Base-by-base conservation (phyloP, 2,329 filamentous ascomycete genomes). In the Clonostachys rosea region DNA sequence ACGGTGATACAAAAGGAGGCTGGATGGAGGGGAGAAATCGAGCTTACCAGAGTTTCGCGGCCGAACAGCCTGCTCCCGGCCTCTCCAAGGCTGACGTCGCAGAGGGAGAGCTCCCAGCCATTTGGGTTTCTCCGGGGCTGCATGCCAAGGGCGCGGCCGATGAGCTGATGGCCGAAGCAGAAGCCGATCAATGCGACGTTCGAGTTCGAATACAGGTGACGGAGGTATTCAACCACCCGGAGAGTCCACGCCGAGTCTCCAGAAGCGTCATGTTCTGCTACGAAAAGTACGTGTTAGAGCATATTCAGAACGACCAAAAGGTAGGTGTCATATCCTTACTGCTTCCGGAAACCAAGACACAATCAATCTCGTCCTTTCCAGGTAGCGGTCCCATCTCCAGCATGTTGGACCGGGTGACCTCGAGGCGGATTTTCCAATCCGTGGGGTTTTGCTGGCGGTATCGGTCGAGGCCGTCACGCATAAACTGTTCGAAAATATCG, bases 121-220 rank as follows among this genome's bases (percentile, higher is more conserved):
- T 59, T 62, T 3, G 67, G 60, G 34, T 61, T 69, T 50, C 64
- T 63, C 10, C 62, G 65, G 3, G 72, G 59, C 33, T 59, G 57
- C 6, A 66, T 63, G 40, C 62, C 66, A 30, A 71, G 56, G 3
- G 71, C 71, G 4, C 71, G 60, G 3, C 66, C 73, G 34, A 76
- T 53, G 33, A 76, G 73, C 55, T 76, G 71, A 43, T 76, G 72
- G 2, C 73, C 72, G 50, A 75, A 76, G 51, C 73, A 76, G 36
- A 75, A 62, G 2, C 73, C 73, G 11, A 75, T 60, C 1, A 74
- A 58, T 7, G 62, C 71, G 11, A 75, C 59, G 1, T 73, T 59
- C 6, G 61, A 65, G 14, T 56, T 53, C 5, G 59, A 55, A 10
- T 65, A 59, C 11, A 59, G 64, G 37, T 56, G 53, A 16, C 54